Percentiles rank a stretch among this genome's conserved stretches.
Conservation (phyloP, 768 basidiomycete genomes). For the Auricularia auricula-judae region DNA sequence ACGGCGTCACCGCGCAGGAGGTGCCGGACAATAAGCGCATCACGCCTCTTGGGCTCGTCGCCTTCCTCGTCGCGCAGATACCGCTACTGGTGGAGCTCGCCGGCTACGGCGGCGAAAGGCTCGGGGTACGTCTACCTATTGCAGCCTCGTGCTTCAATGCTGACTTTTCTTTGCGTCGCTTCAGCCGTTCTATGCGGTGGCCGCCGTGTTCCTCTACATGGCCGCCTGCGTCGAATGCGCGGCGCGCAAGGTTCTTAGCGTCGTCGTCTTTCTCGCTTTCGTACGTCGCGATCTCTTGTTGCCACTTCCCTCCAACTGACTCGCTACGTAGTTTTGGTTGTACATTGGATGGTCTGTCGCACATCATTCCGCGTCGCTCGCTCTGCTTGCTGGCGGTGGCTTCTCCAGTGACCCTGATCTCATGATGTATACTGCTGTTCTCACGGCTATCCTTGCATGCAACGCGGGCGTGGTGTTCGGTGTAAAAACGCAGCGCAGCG, state of each 20-base stretch:
- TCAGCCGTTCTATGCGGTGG: background rate
- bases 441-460: background rate
- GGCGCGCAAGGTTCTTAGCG: background rate
- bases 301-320: background rate
- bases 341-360: background rate
- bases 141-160: background rate
- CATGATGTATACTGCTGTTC: background rate
- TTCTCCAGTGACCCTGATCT: background rate
- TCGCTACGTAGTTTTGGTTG: background rate
- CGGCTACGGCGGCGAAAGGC: background rate
- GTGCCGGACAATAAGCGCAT: background rate
- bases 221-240: background rate
- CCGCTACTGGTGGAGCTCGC: background rate
- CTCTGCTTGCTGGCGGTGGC: background rate
- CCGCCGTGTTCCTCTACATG: background rate
- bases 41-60: background rate
- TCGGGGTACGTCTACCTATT: background rate
- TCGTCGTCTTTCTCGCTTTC: background rate
- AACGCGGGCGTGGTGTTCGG: background rate
- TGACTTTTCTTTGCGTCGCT: background rate
- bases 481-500: no score
- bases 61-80: background rate
- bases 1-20: background rate
- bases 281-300: background rate
- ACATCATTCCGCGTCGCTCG: background rate